Evolutionary conservation across 75 land plant genomes (phyloP).

Genomic region (Isoetes taiwanensis): DNA sequence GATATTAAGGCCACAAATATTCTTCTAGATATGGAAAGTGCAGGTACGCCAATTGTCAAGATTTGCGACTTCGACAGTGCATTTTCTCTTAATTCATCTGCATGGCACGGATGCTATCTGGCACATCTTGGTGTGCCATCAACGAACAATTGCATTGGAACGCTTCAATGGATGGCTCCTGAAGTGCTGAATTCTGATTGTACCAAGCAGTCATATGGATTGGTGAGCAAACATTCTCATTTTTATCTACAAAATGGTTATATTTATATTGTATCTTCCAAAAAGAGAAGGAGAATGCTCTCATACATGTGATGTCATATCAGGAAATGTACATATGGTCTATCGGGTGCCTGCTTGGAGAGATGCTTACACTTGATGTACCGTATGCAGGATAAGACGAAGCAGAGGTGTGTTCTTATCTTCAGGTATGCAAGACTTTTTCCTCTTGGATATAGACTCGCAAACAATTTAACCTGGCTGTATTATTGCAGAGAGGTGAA

Average conservation of each 20-base stretch:
- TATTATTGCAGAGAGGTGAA: no score
- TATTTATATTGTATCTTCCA: background rate
- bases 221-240: no score
- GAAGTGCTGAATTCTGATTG: slow-evolving; percentile 79
- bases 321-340: slow-evolving; percentile 99
- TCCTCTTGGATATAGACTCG: no score
- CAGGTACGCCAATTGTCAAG: slow-evolving; percentile 63
- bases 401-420: slow-evolving; percentile 35
- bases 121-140: slow-evolving; percentile 77
- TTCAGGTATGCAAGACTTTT: slow-evolving; percentile 71
- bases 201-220: slow-evolving; percentile 45
- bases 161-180: slow-evolving; percentile 98
- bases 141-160: slow-evolving; percentile 79
- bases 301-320: slow-evolving; percentile 1
- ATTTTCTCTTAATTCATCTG: slow-evolving; percentile 60
- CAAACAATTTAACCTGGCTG: no score
- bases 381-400: slow-evolving; percentile 54
- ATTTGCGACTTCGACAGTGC: slow-evolving; percentile 95
- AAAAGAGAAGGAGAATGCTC: no score
- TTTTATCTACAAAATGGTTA: background rate
- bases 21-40: slow-evolving; percentile 54
- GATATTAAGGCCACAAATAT: slow-evolving; percentile 91
- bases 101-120: slow-evolving; percentile 69
- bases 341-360: slow-evolving; percentile 76
- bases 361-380: slow-evolving; percentile 60